phyloP scores from a whole-genome alignment of 371 early-diverging fungal genomes.

The Mucor piriformis region DNA sequence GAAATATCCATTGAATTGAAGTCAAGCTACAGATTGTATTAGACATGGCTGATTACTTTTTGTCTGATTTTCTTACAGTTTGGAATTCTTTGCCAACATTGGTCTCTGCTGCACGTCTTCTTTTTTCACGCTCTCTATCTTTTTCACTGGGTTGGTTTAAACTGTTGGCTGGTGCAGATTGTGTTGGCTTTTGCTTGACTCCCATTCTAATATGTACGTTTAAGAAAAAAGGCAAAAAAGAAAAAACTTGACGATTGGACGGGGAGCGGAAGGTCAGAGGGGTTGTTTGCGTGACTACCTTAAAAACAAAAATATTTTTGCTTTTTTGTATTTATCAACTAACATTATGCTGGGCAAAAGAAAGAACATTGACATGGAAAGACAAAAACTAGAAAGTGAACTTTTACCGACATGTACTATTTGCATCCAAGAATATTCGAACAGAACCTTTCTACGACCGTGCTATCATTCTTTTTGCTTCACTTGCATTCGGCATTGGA shows the following conservation, averaged over 20 bases:
- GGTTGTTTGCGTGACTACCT: not conserved
- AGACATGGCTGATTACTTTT: not conserved
- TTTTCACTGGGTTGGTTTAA: slow-evolving; percentile 26
- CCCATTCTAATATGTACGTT: slow-evolving; percentile 24
- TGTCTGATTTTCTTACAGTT: slow-evolving; percentile 27
- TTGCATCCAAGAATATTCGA: slow-evolving; percentile 53
- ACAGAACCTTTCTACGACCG: slow-evolving; percentile 56
- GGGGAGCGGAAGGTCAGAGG: not conserved
- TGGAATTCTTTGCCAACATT: slow-evolving; percentile 57
- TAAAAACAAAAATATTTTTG: not conserved
- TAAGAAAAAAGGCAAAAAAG: slow-evolving; percentile 3
- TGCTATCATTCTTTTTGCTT: slow-evolving; percentile 72
- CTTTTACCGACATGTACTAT: slow-evolving; percentile 54
- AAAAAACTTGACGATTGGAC: not conserved
- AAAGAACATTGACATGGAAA: not conserved
- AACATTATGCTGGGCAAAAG: slow-evolving; percentile 11
- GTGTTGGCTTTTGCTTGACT: slow-evolving; percentile 39
- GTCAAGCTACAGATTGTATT: slow-evolving; percentile 37
- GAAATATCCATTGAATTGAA: slow-evolving; percentile 47
- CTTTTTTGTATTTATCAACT: not conserved
- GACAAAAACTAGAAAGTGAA: not conserved
- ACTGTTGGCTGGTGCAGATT: slow-evolving; percentile 20
- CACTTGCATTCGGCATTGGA: slow-evolving; percentile 63
- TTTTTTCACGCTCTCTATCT: slow-evolving; percentile 49
- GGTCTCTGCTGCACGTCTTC: slow-evolving; percentile 36